These are phyloP conservation scores for Colletotrichum incanum DNA, from an alignment of 2,329 filamentous ascomycete species.

Conservation along the genomic window DNA sequence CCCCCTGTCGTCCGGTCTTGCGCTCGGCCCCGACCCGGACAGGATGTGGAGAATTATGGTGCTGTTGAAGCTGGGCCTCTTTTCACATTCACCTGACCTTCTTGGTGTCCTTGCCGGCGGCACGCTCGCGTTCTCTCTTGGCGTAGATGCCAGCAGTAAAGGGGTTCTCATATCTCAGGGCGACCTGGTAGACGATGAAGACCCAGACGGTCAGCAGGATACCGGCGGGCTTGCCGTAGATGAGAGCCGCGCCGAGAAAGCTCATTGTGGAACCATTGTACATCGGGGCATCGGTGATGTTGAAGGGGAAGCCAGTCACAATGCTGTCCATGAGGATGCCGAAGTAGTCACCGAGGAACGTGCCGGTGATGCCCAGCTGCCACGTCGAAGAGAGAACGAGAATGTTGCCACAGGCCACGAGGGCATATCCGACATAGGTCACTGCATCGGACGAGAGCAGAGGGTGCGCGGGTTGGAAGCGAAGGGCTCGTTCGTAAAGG, in stretches of 20 bases:
- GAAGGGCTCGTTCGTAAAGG: conserved; percentile 88
- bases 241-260: conserved; percentile 89
- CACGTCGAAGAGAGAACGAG: conserved; percentile 93
- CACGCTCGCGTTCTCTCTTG: conserved; percentile 79
- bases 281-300: conserved; percentile 91
- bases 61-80: conserved; percentile 44
- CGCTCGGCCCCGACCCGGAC: conserved; percentile 36
- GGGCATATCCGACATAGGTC: conserved; percentile 76
- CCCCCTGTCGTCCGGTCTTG: conserved; percentile 38
- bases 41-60: conserved; percentile 22
- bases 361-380: conserved; percentile 93
- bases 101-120: conserved; percentile 63
- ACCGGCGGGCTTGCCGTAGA: conserved; percentile 90
- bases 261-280: conserved; percentile 95
- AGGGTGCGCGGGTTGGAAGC: conserved; percentile 81
- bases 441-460: conserved; percentile 74
- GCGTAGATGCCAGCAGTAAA: conserved; percentile 95
- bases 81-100: conserved; percentile 63
- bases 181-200: conserved; percentile 83
- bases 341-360: conserved; percentile 98
- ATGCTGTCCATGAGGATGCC: conserved; percentile 97
- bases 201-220: conserved; percentile 83
- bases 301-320: conserved; percentile 97
- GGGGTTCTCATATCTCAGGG: conserved; percentile 90
- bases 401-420: conserved; percentile 84